Base-by-base conservation (phyloP, 176 grass and related monocot species). In the Neostapfia colusana region DNA sequence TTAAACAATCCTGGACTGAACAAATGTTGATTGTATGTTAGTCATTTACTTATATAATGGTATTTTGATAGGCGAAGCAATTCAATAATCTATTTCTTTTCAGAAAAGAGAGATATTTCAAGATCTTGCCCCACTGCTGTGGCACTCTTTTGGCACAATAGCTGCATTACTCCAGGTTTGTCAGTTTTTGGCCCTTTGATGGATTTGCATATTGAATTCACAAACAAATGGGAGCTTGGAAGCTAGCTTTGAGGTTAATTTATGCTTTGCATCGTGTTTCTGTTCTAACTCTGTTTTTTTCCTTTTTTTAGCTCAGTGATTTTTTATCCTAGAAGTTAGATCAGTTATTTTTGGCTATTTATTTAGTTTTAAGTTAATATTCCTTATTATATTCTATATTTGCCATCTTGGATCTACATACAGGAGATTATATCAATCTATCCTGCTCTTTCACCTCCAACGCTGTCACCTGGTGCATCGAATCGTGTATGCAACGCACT, bases 351-450 rank as follows among this genome's bases (percentile, higher is more conserved):
- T 40, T 4, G 39, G 39, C 39, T 40, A 40, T 8, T 40, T 40
- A 40, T 40, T 40, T 4, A 40, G 8, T 6, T 8, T 40, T 7
- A 40, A 40, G 39, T 40, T 6, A 8, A 40, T 40, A 38, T 44
- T 44, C 12, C 42, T 44, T 7, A 76, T 23, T 20, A 44, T 44
- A 9, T 12, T 44, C 39, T 40, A 40, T 40, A 40, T 40, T 40
- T 40, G 8, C 21, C 20, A 72, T 84, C 38, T 79, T 84, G 84
- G 39, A 26, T 76, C 70, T 9, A 58, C 67, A 34, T 70, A 23
- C 85, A 99, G 92, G 95, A 99, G 67, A 99, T 99, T 37, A 89
- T 99, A 48, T 99, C 92, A 28, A 95, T 95, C 74, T 99, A 99
- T 73, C 92, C 89, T 61, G 83, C 87, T 65, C 91, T 99, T 81